Evolutionary conservation across 371 early-diverging fungal genomes (phyloP).

Genomic region (Mortierella sp.): DNA sequence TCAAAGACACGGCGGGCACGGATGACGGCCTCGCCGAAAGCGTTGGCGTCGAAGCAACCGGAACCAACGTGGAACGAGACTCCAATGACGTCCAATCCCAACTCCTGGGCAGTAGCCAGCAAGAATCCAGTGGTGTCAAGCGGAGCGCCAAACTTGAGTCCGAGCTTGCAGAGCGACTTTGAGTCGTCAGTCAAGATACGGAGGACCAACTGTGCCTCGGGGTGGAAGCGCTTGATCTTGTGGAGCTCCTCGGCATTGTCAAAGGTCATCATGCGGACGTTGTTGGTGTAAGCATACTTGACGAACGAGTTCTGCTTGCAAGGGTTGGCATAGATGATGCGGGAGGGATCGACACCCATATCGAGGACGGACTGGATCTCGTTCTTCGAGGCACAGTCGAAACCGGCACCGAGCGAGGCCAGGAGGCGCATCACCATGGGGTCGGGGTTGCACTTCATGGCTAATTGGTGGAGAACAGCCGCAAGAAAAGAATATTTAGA

Average conservation of each 20-base stretch:
- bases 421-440: slow-evolving; percentile 88
- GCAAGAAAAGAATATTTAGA: background rate
- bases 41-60: slow-evolving; percentile 93
- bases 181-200: slow-evolving; percentile 98
- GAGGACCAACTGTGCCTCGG: slow-evolving; percentile 89
- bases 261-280: slow-evolving; percentile 96
- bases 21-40: slow-evolving; percentile 92
- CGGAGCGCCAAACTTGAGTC: slow-evolving; percentile 97
- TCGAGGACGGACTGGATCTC: slow-evolving; percentile 92
- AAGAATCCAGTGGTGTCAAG: slow-evolving; percentile 77
- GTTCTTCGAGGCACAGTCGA: slow-evolving; percentile 93
- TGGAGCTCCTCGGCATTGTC: slow-evolving; percentile 97
- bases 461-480: slow-evolving; percentile 56
- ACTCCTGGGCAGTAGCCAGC: slow-evolving; percentile 82
- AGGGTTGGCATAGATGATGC: slow-evolving; percentile 98
- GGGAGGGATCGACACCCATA: slow-evolving; percentile 81
- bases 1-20: slow-evolving; percentile 92
- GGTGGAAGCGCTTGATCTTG: slow-evolving; percentile 89
- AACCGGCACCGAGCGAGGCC: slow-evolving; percentile 88
- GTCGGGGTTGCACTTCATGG: slow-evolving; percentile 98
- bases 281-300: slow-evolving; percentile 83
- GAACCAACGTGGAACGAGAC: slow-evolving; percentile 97
- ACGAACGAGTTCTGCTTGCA: slow-evolving; percentile 97
- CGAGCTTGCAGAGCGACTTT: slow-evolving; percentile 91
- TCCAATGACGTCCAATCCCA: slow-evolving; percentile 92